Evolutionary conservation across 208 protist genomes (phyloP).

Genomic region (Leishmania tarentolae): DNA sequence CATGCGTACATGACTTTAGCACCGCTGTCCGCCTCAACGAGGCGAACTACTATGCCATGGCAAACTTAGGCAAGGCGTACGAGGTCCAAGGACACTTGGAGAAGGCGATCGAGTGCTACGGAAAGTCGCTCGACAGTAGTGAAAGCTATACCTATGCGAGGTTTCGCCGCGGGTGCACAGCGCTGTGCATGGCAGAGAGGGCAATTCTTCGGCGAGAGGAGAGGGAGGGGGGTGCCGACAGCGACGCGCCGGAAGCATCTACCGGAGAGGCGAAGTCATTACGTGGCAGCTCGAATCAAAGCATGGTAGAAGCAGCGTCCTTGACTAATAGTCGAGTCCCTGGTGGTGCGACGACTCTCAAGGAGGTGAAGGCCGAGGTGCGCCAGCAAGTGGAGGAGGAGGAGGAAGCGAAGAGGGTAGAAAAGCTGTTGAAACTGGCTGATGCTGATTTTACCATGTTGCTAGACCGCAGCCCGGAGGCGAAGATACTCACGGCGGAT

Average conservation of each 20-base stretch:
- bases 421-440: slow-evolving; percentile 24
- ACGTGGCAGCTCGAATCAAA: background rate
- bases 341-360: slow-evolving; percentile 2
- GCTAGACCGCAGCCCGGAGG: slow-evolving; percentile 32
- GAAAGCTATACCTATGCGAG: slow-evolving; percentile 76
- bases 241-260: background rate
- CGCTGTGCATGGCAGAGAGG: slow-evolving; percentile 54
- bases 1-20: slow-evolving; percentile 86
- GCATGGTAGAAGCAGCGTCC: background rate
- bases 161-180: slow-evolving; percentile 78
- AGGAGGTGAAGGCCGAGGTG: slow-evolving; percentile 44
- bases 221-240: slow-evolving; percentile 6
- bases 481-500: slow-evolving; percentile 35
- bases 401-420: slow-evolving; percentile 5
- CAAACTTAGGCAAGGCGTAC: slow-evolving; percentile 88
- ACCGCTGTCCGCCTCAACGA: slow-evolving; percentile 87
- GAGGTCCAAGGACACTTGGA: slow-evolving; percentile 82
- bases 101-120: slow-evolving; percentile 77
- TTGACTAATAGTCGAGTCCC: background rate
- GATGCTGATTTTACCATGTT: slow-evolving; percentile 55
- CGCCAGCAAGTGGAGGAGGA: slow-evolving; percentile 37
- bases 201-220: slow-evolving; percentile 19
- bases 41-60: slow-evolving; percentile 93
- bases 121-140: slow-evolving; percentile 63
- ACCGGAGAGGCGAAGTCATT: background rate